Conservation (phyloP, 148 eudicot genomes). For the Fagopyrum homotropicum region DNA sequence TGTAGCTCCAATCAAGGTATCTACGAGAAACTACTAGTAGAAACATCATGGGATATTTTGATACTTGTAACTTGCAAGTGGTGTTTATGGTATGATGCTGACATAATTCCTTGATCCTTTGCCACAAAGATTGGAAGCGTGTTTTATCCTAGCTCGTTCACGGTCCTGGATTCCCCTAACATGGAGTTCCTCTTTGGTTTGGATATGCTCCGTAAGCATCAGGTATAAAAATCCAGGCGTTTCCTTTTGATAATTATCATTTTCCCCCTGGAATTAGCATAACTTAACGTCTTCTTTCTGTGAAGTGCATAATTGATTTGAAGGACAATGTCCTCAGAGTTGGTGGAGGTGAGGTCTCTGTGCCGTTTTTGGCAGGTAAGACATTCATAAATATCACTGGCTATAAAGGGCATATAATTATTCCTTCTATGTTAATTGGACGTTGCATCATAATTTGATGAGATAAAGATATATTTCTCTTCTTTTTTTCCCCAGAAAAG, state of each 20-base stretch:
- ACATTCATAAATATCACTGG: background rate
- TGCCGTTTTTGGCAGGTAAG: slow-evolving; percentile 77
- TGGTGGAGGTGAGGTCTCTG: slow-evolving; percentile 98
- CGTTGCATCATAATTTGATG: background rate
- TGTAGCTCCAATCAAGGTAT: slow-evolving; percentile 95
- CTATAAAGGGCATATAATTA: background rate
- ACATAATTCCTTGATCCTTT: slow-evolving; percentile 16
- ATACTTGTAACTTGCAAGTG: background rate
- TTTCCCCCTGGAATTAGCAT: slow-evolving; percentile 1
- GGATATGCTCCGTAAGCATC: slow-evolving; percentile 99
- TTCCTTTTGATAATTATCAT: background rate
- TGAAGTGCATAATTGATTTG: slow-evolving; percentile 92
- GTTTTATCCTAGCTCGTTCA: slow-evolving; percentile 87
- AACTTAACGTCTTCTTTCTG: slow-evolving; percentile 10
- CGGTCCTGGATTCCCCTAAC: slow-evolving; percentile 91
- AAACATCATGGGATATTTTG: background rate
- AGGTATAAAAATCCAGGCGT: slow-evolving; percentile 37
- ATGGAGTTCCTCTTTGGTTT: slow-evolving; percentile 98
- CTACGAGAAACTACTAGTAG: background rate
- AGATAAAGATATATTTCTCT: background rate
- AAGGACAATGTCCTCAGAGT: slow-evolving; percentile 90
- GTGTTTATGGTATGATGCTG: slow-evolving; percentile 17
- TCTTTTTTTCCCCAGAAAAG: slow-evolving; percentile 56
- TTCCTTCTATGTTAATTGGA: background rate
- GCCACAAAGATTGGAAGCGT: slow-evolving; percentile 68